Percentiles rank a stretch among this genome's conserved stretches.
Conservation (phyloP, 495 filamentous ascomycete species). For the Mytilinidion resinicola region DNA sequence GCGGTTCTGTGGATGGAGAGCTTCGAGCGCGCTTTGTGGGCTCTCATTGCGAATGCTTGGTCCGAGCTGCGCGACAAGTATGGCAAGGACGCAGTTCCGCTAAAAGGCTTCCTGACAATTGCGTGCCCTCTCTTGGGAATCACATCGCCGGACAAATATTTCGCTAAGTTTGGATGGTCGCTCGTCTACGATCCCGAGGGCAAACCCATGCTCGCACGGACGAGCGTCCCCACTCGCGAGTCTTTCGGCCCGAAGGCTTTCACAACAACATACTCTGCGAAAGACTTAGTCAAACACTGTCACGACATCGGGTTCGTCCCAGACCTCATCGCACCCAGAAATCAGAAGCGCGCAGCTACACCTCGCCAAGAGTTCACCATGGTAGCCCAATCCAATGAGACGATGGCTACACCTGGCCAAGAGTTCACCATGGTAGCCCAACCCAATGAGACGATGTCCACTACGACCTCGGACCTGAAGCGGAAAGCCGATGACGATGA, state of each 20-base stretch:
- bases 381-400: not conserved
- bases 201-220: constrained; percentile 5
- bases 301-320: constrained; percentile 28
- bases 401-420: not conserved
- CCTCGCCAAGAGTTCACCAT: not conserved
- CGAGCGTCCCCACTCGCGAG: constrained; percentile 1
- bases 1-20: constrained; percentile 43
- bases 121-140: constrained; percentile 39
- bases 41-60: constrained; percentile 44
- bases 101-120: constrained; percentile 38
- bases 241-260: not conserved
- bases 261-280: constrained; percentile 34
- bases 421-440: not conserved
- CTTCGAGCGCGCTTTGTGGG: constrained; percentile 44
- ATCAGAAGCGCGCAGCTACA: too few relatives aligned
- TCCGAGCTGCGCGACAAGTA: constrained; percentile 44
- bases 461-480: too few relatives aligned
- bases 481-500: too few relatives aligned
- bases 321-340: not conserved
- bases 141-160: constrained; percentile 35
- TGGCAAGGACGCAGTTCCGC: constrained; percentile 35
- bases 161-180: constrained; percentile 40
- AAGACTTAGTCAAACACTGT: constrained; percentile 34
- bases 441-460: too few relatives aligned
- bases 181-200: constrained; percentile 24